These are phyloP conservation scores for Stylonectria norvegica DNA, from an alignment of 2,329 filamentous ascomycete genomes.

Conservation along the genomic window DNA sequence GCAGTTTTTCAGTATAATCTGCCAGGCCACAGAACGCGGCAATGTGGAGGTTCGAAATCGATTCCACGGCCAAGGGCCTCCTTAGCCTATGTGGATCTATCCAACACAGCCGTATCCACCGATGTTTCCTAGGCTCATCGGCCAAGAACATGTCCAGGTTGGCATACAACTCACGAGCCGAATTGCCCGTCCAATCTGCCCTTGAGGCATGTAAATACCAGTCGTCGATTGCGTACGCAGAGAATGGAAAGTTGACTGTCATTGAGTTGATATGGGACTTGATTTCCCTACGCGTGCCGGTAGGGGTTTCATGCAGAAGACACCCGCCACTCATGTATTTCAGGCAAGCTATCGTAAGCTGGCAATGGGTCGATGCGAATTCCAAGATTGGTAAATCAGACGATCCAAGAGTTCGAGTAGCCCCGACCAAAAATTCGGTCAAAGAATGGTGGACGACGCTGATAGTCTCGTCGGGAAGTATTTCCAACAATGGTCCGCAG, in stretches of 20 bases:
- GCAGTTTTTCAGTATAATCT: conserved; percentile 1
- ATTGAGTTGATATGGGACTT: background rate
- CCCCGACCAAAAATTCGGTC: conserved; percentile 41
- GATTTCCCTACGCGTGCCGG: background rate
- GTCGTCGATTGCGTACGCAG: conserved; percentile 9
- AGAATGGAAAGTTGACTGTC: conserved; percentile 10
- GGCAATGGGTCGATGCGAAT: background rate
- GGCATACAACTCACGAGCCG: background rate
- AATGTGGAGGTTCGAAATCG: conserved; percentile 13
- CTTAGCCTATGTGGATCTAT: background rate
- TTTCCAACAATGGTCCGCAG: conserved; percentile 44
- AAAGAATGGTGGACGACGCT: conserved; percentile 47
- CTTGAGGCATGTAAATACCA: conserved; percentile 11
- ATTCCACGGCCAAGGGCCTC: too few relatives aligned
- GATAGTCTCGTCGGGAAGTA: conserved; percentile 43
- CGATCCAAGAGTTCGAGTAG: background rate
- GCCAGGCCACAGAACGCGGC: conserved; percentile 12
- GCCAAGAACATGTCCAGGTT: conserved; percentile 8
- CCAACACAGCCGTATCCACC: conserved; percentile 5
- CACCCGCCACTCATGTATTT: background rate
- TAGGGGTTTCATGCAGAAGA: background rate
- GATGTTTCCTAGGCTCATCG: background rate
- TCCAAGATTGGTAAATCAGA: background rate
- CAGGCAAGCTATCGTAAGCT: too few relatives aligned
- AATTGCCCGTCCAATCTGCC: conserved; percentile 3